Base-by-base conservation (phyloP, 768 basidiomycete genomes). In the Glaciozyma martinii region DNA sequence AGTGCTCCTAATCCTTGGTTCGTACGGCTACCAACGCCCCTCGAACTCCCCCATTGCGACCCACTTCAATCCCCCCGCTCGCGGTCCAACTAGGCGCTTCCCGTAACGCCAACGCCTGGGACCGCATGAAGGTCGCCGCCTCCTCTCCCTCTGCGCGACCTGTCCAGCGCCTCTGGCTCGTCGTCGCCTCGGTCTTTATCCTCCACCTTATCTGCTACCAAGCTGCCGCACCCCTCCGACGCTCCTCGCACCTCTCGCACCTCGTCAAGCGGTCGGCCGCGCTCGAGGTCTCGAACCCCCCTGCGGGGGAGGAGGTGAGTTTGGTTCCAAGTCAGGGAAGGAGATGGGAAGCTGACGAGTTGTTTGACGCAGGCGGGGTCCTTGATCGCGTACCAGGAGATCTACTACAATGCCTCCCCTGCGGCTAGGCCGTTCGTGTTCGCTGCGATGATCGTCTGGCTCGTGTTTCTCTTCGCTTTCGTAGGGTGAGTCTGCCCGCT, bases 401-500 rank as follows among this genome's bases (percentile, higher is more conserved):
- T 56, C 29, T 70, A 59, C 46, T 29, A 23, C 3, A 6, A 16
- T 18, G 56, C 63, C 6, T 3, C 40, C 0, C 62, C 49, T 0
- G 37, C 50, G 9, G 29, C 29, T 5, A 44, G 87, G 12, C 85
- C 87, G 0, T 61, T 84, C 16, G 71, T 82, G 5, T 90, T 91
- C 62, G 60, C 74, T 4, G 83, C 80, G 47, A 82, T 91, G 66
- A 67, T 89, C 15, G 50, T 87, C 27, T 94, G 90, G 90, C 82
- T 91, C 23, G 70, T 85, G 32, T 95, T 97, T 80, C 85, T 99
- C 60, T 98, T 99, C 79, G 91, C 91, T 27, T 93, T 89, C 43
- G 86, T 97, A 43, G 92, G 37, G 37, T 40, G 5, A 40, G 37
- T 40, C n/a, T 7, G 37, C 5, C 15, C 12, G 12, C 37, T 40